These are phyloP conservation scores for Geotrichum restrictum DNA, from an alignment of 1,139 yeast genomes.

Conservation along the genomic window DNA sequence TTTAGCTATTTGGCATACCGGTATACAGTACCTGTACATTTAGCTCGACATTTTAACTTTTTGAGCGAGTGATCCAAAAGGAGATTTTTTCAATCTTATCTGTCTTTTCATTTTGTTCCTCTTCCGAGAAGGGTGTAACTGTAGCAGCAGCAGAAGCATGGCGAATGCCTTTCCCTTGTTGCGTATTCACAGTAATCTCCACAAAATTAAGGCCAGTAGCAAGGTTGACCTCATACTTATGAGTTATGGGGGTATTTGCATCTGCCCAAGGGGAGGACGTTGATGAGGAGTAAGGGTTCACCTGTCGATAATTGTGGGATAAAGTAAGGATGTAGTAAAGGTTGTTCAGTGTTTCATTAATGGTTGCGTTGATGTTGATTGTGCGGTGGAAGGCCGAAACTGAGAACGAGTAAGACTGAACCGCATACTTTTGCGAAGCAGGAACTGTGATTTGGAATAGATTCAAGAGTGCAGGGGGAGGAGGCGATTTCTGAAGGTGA, in stretches of 20 bases:
- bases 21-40: no score
- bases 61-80: constrained; percentile 6
- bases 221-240: constrained; percentile 31
- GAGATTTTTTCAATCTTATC: background rate
- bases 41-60: background rate
- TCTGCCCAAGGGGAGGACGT: constrained; percentile 33
- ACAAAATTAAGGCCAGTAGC: constrained; percentile 33
- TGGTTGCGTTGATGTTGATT: constrained; percentile 31
- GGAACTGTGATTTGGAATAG: constrained; percentile 34
- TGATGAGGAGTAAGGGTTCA: constrained; percentile 30
- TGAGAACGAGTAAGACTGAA: constrained; percentile 34
- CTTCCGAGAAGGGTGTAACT: background rate
- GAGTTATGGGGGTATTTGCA: constrained; percentile 27
- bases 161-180: background rate
- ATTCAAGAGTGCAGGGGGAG: constrained; percentile 31
- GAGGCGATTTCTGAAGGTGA: constrained; percentile 29
- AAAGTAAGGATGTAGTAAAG: constrained; percentile 30
- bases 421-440: constrained; percentile 32
- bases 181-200: constrained; percentile 25
- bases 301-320: constrained; percentile 28
- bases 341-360: constrained; percentile 32
- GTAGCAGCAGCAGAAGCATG: background rate
- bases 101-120: background rate
- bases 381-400: constrained; percentile 37
- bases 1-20: no score